Evolutionary conservation across 2,329 filamentous ascomycete species (phyloP), one percentile per base, ranked within the genome.

Genomic region (Nigrospora osmanthi): DNA sequence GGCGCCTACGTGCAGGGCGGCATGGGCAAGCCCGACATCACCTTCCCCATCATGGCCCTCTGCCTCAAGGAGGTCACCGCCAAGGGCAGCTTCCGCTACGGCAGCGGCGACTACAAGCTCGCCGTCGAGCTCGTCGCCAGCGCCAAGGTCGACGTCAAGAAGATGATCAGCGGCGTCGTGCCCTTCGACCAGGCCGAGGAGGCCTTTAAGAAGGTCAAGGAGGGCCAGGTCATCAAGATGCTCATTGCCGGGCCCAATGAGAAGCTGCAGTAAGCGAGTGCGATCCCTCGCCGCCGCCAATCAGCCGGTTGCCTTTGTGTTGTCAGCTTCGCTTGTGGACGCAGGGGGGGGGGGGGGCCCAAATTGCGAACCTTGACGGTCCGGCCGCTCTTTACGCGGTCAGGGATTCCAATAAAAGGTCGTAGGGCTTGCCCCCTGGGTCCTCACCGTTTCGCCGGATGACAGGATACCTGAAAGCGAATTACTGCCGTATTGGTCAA

Each of bases 21-120:
- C 45, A 95, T 96, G 89, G 91, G 91, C 59, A 86, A 85, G 61
- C 66, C 81, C 35, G 87, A 95, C 58, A 90, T 96, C 63, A 86
- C 68, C 10, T 95, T 96, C 71, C 91, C 91, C 42, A 95, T 97
- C 62, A 87, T 91, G 78, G 85, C 87, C 6, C 74, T 94, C 60
- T 94, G 89, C 64, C 76, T 83, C 42, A 96, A 96, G 71, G 91
- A 97, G 72, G 73, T 95, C 42, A 94, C 83, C 11, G 76, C 87
- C 39, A 87, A 85, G 60, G 91, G 91, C 17, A 90, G 84, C 50
- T 97, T 97, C 75, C 80, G 91, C 35, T 97, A 97, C 65, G 84
- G 84, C 4, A 78, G 81, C 44, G 90, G 90, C 16, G 91, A 96
- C 65, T 97, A 96, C 67, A 78, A 83, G 61, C 78, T 90, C 7